phyloP scores from a whole-genome alignment of 2,329 filamentous ascomycete genomes.

The Myriosclerotinia curreyana region DNA sequence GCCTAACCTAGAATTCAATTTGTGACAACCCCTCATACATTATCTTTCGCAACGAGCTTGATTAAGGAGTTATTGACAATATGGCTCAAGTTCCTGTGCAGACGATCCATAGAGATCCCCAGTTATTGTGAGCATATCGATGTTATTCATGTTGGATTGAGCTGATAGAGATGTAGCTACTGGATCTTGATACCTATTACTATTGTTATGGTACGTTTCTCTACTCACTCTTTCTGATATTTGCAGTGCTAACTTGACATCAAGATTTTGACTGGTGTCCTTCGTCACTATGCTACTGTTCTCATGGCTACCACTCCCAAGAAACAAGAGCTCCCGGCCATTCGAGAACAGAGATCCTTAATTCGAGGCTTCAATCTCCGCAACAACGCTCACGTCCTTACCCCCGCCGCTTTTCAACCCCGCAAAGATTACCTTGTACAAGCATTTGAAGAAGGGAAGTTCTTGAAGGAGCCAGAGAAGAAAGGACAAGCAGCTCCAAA shows the following conservation, averaged over 20 bases:
- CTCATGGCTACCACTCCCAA: slow-evolving; percentile 54
- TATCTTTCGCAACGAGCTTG: not conserved
- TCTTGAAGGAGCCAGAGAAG: slow-evolving; percentile 82
- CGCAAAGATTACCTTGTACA: slow-evolving; percentile 81
- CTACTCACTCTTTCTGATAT: not conserved
- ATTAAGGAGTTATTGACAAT: slow-evolving; percentile 32
- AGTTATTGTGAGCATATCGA: slow-evolving; percentile 74
- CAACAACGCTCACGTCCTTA: slow-evolving; percentile 75
- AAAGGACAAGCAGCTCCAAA: slow-evolving; percentile 87
- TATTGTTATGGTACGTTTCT: slow-evolving; percentile 74
- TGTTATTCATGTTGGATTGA: slow-evolving; percentile 25
- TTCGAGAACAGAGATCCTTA: slow-evolving; percentile 84
- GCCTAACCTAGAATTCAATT: not conserved
- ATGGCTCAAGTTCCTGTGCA: slow-evolving; percentile 88
- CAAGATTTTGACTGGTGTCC: slow-evolving; percentile 84
- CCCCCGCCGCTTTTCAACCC: slow-evolving; percentile 69
- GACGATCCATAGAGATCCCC: slow-evolving; percentile 97
- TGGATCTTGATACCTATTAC: slow-evolving; percentile 99
- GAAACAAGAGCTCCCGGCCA: slow-evolving; percentile 61
- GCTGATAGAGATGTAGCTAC: slow-evolving; percentile 61
- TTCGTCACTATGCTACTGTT: slow-evolving; percentile 94
- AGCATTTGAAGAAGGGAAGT: slow-evolving; percentile 80
- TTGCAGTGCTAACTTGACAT: slow-evolving; percentile 11
- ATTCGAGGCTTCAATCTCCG: slow-evolving; percentile 82
- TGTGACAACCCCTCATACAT: slow-evolving; percentile 17